These are phyloP conservation scores for Coffea humblotiana DNA, from an alignment of 305 asterid genomes.

Conservation along the genomic window DNA sequence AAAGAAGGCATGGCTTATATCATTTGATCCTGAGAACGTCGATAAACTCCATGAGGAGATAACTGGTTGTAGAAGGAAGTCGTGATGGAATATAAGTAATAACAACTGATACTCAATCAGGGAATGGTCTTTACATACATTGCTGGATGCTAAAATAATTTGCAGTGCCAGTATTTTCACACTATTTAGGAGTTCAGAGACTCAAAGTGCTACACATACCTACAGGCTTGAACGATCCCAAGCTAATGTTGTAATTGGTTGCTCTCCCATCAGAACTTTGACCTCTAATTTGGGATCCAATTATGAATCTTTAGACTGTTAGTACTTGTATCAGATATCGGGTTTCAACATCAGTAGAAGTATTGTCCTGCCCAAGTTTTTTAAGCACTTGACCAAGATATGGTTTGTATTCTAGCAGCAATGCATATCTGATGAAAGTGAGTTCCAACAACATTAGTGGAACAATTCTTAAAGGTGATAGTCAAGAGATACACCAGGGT, in stretches of 20 bases:
- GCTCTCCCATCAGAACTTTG: background rate
- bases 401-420: background rate
- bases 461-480: conserved; percentile 15
- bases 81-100: background rate
- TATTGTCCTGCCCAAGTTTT: background rate
- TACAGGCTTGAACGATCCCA: background rate
- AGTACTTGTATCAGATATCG: background rate
- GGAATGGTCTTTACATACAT: background rate
- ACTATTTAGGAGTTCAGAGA: background rate
- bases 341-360: conserved; percentile 4
- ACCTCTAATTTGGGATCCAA: background rate
- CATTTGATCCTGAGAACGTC: background rate
- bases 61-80: background rate
- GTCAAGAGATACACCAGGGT: conserved; percentile 22
- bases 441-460: conserved; percentile 21
- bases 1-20: background rate
- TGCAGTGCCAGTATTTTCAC: background rate
- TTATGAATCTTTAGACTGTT: background rate
- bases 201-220: background rate
- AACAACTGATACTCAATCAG: background rate
- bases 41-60: background rate
- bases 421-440: background rate
- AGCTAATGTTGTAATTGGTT: background rate
- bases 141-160: background rate
- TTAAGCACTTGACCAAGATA: background rate